phyloP scores from a whole-genome alignment of 345 rosid species.

The Camelina neglecta region DNA sequence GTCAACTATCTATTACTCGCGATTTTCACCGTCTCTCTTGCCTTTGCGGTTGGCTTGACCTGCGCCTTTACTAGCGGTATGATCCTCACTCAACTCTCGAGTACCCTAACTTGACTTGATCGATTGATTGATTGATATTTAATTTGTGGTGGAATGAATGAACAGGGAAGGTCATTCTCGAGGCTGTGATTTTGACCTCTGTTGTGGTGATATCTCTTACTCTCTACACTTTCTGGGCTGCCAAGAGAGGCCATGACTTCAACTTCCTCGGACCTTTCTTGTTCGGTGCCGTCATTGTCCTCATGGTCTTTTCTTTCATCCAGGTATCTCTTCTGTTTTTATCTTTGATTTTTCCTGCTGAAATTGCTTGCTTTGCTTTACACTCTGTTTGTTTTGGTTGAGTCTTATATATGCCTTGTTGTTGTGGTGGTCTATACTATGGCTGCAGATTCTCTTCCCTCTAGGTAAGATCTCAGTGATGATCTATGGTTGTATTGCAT shows the following conservation, averaged over 20 bases:
- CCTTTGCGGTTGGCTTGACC: slow-evolving; percentile 84
- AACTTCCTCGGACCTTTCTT: slow-evolving; percentile 91
- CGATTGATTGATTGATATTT: not conserved
- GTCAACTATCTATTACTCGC: slow-evolving; percentile 77
- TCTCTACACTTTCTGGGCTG: slow-evolving; percentile 95
- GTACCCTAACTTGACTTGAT: no score
- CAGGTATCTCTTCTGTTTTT: slow-evolving; percentile 57
- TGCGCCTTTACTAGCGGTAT: slow-evolving; percentile 75
- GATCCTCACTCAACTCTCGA: not conserved
- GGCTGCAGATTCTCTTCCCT: slow-evolving; percentile 76
- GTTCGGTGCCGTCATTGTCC: slow-evolving; percentile 73
- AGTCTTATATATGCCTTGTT: not conserved
- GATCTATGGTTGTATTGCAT: slow-evolving; percentile 80
- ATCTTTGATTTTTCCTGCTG: not conserved
- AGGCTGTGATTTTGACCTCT: slow-evolving; percentile 76
- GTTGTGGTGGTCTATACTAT: not conserved
- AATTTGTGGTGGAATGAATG: not conserved
- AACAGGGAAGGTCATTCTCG: slow-evolving; percentile 77
- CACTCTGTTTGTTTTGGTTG: no score
- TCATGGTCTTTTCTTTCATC: slow-evolving; percentile 70
- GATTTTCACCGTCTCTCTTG: slow-evolving; percentile 73
- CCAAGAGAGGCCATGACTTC: slow-evolving; percentile 84
- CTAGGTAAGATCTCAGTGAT: slow-evolving; percentile 71
- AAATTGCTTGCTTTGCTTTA: not conserved
- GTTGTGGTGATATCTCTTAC: slow-evolving; percentile 79